phyloP scores from a whole-genome alignment of 1,284 basidiomycete species.

The Moniliella sp. region DNA sequence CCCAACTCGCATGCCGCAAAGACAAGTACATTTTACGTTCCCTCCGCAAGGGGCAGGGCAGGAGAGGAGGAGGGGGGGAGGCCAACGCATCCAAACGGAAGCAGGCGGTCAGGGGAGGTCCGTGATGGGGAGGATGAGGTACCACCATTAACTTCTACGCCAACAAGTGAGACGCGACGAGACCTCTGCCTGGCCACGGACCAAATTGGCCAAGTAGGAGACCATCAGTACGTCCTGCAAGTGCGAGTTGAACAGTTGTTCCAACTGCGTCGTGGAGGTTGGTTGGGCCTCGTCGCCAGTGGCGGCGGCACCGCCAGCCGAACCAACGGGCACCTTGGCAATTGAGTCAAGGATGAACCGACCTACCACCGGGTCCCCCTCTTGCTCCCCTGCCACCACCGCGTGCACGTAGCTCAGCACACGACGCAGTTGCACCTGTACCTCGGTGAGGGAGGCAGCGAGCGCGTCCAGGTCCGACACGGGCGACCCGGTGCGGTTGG shows the following conservation, averaged over 20 bases:
- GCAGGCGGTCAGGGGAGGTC: no score
- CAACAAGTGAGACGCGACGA: constrained; percentile 68
- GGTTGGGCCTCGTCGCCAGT: no score
- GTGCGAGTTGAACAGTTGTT: constrained; percentile 27
- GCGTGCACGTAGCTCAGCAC: constrained; percentile 66
- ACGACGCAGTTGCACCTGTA: constrained; percentile 59
- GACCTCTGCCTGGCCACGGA: constrained; percentile 79
- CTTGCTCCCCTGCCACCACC: constrained; percentile 54
- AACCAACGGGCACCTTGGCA: constrained; percentile 15
- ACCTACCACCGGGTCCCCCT: constrained; percentile 69
- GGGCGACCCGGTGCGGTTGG: no score
- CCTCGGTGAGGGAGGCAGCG: constrained; percentile 49
- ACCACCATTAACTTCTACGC: no score
- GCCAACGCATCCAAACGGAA: no score
- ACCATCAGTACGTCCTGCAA: constrained; percentile 72
- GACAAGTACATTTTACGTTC: no score
- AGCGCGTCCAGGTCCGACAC: constrained; percentile 37
- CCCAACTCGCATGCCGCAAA: no score
- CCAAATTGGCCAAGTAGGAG: constrained; percentile 78
- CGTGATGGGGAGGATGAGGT: no score
- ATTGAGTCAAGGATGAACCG: constrained; percentile 70
- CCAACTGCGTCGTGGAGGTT: constrained; percentile 18
- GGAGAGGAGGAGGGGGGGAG: no score
- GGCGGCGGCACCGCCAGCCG: no score
- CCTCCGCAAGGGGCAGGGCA: no score